These are phyloP conservation scores for Adansonia gregorii DNA, from an alignment of 441 rosid species.

Conservation along the genomic window DNA sequence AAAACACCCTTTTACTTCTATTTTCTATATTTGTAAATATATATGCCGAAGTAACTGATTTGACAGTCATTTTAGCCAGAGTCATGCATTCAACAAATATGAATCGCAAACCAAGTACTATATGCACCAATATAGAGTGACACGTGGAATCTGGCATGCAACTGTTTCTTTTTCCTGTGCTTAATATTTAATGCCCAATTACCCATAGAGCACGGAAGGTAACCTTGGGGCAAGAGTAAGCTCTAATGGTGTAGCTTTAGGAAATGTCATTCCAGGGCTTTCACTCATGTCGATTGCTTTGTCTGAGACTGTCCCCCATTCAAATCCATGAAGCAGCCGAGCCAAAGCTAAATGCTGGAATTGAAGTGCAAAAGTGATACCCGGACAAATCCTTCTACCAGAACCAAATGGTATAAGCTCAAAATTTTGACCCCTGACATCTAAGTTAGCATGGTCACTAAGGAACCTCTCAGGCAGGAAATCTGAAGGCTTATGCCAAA, in stretches of 20 bases:
- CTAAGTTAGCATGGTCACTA: conserved; percentile 35
- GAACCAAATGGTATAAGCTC: conserved; percentile 50
- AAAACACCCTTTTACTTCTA: not conserved
- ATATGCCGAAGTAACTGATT: not conserved
- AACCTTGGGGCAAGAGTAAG: conserved; percentile 43
- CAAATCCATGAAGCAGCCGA: conserved; percentile 51
- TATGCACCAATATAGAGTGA: not conserved
- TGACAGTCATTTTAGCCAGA: not conserved
- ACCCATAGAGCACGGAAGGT: conserved; percentile 3
- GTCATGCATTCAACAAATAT: not conserved
- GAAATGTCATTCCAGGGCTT: conserved; percentile 44
- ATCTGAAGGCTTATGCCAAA: conserved; percentile 42
- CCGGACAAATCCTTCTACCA: conserved; percentile 59
- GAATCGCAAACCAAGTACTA: not conserved
- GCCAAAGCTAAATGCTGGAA: conserved; percentile 43
- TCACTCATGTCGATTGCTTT: conserved; percentile 45
- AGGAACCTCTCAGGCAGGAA: conserved; percentile 56
- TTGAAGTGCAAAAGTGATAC: conserved; percentile 43
- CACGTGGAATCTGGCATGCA: not conserved
- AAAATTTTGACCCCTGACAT: conserved; percentile 46
- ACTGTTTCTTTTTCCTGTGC: not conserved
- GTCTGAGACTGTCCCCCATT: conserved; percentile 33
- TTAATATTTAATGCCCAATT: not conserved
- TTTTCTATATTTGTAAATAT: not conserved
- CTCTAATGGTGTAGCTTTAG: conserved; percentile 54